Conservation (phyloP, 345 rosid genomes). For the Gossypium mustelinum region DNA sequence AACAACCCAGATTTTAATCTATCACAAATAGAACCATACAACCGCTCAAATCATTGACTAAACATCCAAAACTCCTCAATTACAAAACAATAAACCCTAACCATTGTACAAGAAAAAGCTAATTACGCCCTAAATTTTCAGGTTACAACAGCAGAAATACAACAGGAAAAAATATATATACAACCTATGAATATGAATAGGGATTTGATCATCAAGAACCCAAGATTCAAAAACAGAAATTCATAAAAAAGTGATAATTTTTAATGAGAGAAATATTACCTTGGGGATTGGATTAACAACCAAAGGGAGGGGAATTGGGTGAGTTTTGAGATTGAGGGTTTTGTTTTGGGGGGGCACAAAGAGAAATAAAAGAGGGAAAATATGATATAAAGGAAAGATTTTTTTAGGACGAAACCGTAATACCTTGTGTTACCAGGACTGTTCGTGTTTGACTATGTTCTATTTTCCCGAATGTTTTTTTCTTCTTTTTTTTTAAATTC, state of each 20-base stretch:
- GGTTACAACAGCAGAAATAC: neutral
- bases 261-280: neutral
- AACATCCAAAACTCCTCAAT: neutral
- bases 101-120: neutral
- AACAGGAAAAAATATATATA: neutral
- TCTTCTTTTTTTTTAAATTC: too few relatives aligned
- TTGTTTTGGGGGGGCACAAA: neutral
- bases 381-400: neutral
- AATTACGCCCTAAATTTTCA: slow-evolving; percentile 2
- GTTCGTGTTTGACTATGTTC: neutral
- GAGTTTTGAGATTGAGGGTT: neutral
- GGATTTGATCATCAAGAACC: neutral
- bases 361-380: neutral
- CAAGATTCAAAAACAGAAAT: neutral
- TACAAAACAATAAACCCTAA: neutral
- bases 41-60: neutral
- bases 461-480: neutral
- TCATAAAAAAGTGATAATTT: neutral
- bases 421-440: neutral
- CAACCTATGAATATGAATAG: neutral
- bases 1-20: neutral
- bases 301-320: neutral
- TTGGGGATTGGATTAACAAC: neutral
- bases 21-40: neutral
- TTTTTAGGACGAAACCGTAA: neutral